phyloP scores from a whole-genome alignment of 306 rosid species.

The Abrus precatorius region DNA sequence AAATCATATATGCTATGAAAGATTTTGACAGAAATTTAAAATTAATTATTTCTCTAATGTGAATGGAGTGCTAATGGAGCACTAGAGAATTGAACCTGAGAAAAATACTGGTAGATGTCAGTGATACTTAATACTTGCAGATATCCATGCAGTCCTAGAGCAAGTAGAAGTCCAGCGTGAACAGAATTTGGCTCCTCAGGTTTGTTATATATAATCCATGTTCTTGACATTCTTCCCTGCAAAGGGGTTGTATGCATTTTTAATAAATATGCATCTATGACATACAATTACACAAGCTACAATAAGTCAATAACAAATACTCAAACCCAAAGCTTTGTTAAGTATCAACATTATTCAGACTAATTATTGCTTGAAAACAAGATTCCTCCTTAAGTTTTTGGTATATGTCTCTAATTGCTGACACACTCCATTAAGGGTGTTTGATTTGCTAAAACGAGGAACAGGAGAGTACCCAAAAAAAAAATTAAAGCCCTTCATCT shows the following conservation, averaged over 20 bases:
- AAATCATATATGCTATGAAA: conserved; percentile 16
- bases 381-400: neutral
- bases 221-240: conserved; percentile 98
- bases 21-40: conserved; percentile 20
- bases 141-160: conserved; percentile 92
- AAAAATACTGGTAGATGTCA: conserved; percentile 87
- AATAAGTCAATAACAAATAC: neutral
- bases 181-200: conserved; percentile 89
- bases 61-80: conserved; percentile 26
- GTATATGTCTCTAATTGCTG: neutral
- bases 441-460: neutral
- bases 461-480: neutral
- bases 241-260: conserved; percentile 47
- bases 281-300: conserved; percentile 15
- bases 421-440: neutral
- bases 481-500: neutral
- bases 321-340: conserved; percentile 22
- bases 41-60: conserved; percentile 12
- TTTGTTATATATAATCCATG: conserved; percentile 89
- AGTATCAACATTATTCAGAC: conserved; percentile 1
- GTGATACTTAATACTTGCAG: conserved; percentile 76
- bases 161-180: conserved; percentile 98
- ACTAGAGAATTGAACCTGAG: conserved; percentile 63
- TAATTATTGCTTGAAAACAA: neutral
- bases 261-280: conserved; percentile 36